Evolutionary conservation across 176 grass and related monocot species (phyloP).

Genomic region (Raddia distichophylla): DNA sequence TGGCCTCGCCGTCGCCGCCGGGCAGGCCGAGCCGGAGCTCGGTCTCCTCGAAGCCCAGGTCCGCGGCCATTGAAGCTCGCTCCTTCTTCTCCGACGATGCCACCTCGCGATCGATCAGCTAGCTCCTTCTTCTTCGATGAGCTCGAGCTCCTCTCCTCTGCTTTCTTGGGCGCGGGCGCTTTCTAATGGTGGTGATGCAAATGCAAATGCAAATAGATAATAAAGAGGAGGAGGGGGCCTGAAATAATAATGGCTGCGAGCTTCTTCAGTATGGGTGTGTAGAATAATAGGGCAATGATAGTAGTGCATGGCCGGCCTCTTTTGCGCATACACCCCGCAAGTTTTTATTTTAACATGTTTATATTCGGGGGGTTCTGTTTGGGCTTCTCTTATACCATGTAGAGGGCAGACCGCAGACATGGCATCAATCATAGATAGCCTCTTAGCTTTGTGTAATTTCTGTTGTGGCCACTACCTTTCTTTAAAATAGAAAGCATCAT

Average conservation of each 20-base stretch:
- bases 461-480: too few species aligned
- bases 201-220: constrained; percentile 39
- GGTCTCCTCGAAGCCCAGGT: constrained; percentile 72
- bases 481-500: too few species aligned
- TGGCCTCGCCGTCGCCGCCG: constrained; percentile 46
- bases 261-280: constrained; percentile 33
- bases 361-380: too few species aligned
- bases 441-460: too few species aligned
- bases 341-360: not conserved
- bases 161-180: not conserved
- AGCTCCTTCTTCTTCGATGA: not conserved
- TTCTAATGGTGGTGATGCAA: not conserved
- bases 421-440: too few species aligned
- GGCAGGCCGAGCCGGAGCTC: constrained; percentile 97
- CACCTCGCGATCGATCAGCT: not conserved
- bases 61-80: constrained; percentile 46
- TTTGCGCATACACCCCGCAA: constrained; percentile 4
- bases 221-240: constrained; percentile 26
- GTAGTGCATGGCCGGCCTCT: constrained; percentile 34
- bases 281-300: constrained; percentile 53
- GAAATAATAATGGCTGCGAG: constrained; percentile 50
- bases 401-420: too few species aligned
- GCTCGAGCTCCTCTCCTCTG: not conserved
- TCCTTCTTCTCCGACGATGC: not conserved
- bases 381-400: not conserved